These are phyloP conservation scores for Phytopythium aichiense DNA, from an alignment of 352 stramenopile species.

Conservation along the genomic window DNA sequence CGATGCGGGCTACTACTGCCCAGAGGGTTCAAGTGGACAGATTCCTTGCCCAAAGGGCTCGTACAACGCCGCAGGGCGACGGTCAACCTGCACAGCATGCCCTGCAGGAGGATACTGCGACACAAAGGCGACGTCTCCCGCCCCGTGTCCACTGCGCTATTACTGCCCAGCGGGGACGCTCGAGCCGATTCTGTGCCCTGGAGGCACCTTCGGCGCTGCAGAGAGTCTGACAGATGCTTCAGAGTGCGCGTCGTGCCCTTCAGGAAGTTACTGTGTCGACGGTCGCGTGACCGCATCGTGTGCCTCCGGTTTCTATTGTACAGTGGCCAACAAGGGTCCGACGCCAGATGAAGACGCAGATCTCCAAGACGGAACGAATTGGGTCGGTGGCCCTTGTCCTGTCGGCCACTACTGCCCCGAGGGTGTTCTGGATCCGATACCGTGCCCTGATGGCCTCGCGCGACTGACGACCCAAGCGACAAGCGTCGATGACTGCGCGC, in stretches of 20 bases:
- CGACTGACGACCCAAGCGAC: slow-evolving; percentile 43
- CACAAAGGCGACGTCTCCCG: slow-evolving; percentile 46
- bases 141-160: slow-evolving; percentile 53
- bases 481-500: slow-evolving; percentile 55
- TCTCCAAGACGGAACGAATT: slow-evolving; percentile 8
- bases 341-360: slow-evolving; percentile 28
- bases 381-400: slow-evolving; percentile 58
- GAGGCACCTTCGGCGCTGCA: slow-evolving; percentile 71
- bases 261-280: slow-evolving; percentile 75
- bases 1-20: slow-evolving; percentile 65
- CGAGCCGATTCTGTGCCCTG: slow-evolving; percentile 59
- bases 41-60: slow-evolving; percentile 61
- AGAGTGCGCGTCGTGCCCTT: slow-evolving; percentile 64
- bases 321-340: slow-evolving; percentile 49
- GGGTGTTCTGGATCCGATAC: slow-evolving; percentile 59
- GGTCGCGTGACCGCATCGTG: slow-evolving; percentile 72
- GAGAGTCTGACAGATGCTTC: slow-evolving; percentile 31
- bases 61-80: slow-evolving; percentile 56
- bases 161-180: slow-evolving; percentile 59
- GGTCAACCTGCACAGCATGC: slow-evolving; percentile 39
- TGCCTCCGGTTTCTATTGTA: slow-evolving; percentile 83
- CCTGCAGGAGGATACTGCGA: slow-evolving; percentile 66
- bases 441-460: slow-evolving; percentile 58
- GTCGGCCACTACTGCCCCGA: slow-evolving; percentile 75
- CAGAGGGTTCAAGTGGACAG: slow-evolving; percentile 41